Percentiles rank a stretch among this genome's conserved stretches.
Evolutionary conservation across 306 rosid species (phyloP).

Genomic region (Acacia melanoxylon): DNA sequence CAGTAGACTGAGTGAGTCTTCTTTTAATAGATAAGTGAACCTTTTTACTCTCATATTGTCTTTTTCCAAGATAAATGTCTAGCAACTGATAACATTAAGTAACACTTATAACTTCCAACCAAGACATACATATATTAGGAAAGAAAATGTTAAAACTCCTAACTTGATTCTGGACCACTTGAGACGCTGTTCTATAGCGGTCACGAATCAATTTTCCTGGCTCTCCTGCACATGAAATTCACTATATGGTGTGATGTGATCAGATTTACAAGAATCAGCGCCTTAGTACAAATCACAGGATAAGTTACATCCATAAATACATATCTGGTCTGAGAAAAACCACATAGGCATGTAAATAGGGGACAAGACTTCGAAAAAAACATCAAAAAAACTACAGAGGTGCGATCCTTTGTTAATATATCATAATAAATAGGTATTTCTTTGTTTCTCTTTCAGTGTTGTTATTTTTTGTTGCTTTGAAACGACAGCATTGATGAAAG

Average conservation of each 20-base stretch:
- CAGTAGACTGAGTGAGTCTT: not conserved
- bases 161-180: constrained; percentile 99
- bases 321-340: not conserved
- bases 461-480: not conserved
- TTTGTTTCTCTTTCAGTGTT: constrained; percentile 7
- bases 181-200: constrained; percentile 93
- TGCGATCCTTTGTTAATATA: not conserved
- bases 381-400: not conserved
- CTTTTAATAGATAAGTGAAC: constrained; percentile 11
- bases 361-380: constrained; percentile 23
- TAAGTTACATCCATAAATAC: not conserved
- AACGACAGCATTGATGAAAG: constrained; percentile 11
- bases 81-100: constrained; percentile 30
- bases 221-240: constrained; percentile 60
- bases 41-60: not conserved
- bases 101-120: constrained; percentile 41
- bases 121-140: constrained; percentile 66
- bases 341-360: not conserved
- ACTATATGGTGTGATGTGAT: constrained; percentile 24
- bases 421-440: constrained; percentile 20
- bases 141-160: constrained; percentile 75
- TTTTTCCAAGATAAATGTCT: constrained; percentile 11
- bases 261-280: constrained; percentile 4
- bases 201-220: constrained; percentile 95
- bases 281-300: not conserved